These are phyloP conservation scores for Aspergillus quadrilineatus DNA, from an alignment of 2,329 filamentous ascomycete genomes.

Conservation along the genomic window DNA sequence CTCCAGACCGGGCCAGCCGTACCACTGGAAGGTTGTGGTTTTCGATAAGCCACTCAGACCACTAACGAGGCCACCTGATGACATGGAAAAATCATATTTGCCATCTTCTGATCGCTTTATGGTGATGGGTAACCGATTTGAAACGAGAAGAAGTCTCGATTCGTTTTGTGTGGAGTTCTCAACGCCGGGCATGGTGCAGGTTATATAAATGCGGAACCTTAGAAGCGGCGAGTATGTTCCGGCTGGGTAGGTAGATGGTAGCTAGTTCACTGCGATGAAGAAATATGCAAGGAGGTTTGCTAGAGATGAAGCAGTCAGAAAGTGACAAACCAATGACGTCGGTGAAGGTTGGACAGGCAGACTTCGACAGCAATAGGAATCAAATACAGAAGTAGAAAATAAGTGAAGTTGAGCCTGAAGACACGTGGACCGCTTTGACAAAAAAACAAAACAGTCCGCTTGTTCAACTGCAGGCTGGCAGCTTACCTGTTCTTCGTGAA, in stretches of 20 bases:
- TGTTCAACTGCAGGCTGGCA: neutral
- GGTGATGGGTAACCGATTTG: conserved; percentile 92
- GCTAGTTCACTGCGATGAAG: neutral
- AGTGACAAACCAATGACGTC: neutral
- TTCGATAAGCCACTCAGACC: conserved; percentile 89
- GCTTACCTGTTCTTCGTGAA: conserved; percentile 3
- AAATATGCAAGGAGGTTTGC: neutral
- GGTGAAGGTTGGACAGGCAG: neutral
- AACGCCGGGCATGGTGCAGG: conserved; percentile 33
- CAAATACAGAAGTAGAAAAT: neutral
- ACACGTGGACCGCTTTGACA: neutral
- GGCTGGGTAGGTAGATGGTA: neutral
- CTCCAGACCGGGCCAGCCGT: conserved; percentile 94
- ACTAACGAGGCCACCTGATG: conserved; percentile 90
- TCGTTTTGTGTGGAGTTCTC: conserved; percentile 35
- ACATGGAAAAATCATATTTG: conserved; percentile 92
- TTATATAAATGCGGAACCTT: neutral
- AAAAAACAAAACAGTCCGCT: neutral
- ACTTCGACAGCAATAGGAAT: neutral
- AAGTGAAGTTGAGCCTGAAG: neutral
- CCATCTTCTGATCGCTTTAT: conserved; percentile 92
- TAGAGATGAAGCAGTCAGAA: neutral
- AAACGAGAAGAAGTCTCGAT: conserved; percentile 73
- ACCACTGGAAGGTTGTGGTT: conserved; percentile 95
- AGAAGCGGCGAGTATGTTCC: neutral